A percentile compares a stretch with the other conserved stretches of the same genome.
phyloP scores from a whole-genome alignment of 257 asterid genomes.

The Leonotis leonurus region DNA sequence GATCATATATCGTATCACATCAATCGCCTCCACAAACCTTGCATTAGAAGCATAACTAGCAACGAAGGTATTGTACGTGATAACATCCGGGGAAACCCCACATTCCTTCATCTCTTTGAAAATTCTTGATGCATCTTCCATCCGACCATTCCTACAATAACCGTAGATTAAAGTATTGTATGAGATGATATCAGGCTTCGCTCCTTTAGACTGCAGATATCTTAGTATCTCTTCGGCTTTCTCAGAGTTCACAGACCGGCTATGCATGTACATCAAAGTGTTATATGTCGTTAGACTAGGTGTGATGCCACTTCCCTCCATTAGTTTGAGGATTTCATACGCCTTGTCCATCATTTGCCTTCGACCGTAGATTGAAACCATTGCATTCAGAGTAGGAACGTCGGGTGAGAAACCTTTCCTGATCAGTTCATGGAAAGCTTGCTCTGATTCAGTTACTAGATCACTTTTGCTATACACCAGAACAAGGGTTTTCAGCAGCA shows the following conservation, averaged over 20 bases:
- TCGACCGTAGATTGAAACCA: conserved; percentile 84
- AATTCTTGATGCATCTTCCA: conserved; percentile 79
- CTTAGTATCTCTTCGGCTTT: conserved; percentile 65
- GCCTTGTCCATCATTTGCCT: conserved; percentile 63
- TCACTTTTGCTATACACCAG: conserved; percentile 76
- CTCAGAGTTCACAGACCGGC: conserved; percentile 58
- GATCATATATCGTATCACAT: conserved; percentile 73
- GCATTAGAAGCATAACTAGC: conserved; percentile 62
- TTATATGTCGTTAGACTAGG: conserved; percentile 77
- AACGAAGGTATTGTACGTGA: conserved; percentile 78
- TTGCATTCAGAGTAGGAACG: conserved; percentile 64
- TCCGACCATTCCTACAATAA: conserved; percentile 69
- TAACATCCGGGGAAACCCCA: conserved; percentile 65
- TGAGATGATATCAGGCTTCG: conserved; percentile 69
- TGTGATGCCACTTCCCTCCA: conserved; percentile 55
- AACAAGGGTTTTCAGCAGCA: conserved; percentile 75
- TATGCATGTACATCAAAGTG: conserved; percentile 79
- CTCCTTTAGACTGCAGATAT: conserved; percentile 51
- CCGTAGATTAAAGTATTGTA: conserved; percentile 77
- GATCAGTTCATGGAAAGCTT: conserved; percentile 56
- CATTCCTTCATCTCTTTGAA: conserved; percentile 56
- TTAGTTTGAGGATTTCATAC: conserved; percentile 49
- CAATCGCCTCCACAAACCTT: conserved; percentile 81
- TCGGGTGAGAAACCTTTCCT: conserved; percentile 55
- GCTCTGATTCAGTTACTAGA: conserved; percentile 62